Conservation (phyloP, 306 rosid species). For the Luffa acutangula region DNA sequence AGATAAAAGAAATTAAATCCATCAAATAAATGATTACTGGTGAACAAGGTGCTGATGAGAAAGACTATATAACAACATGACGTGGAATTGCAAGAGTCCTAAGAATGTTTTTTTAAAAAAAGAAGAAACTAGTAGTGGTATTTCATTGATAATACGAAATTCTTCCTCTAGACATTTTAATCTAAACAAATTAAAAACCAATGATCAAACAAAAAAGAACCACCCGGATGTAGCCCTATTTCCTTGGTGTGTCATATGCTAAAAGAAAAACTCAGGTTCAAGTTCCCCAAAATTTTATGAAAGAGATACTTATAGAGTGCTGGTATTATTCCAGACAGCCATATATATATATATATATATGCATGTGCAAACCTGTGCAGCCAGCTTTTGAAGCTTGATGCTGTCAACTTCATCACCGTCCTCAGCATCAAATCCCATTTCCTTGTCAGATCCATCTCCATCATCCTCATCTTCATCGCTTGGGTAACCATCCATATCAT, state of each 20-base stretch:
- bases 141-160: background rate
- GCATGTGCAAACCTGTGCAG: constrained; percentile 58
- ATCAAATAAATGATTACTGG: background rate
- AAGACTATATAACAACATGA: background rate
- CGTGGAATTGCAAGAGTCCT: background rate
- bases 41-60: background rate
- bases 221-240: background rate
- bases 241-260: background rate
- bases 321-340: background rate
- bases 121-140: no score
- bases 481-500: constrained; percentile 93
- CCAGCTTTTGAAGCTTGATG: constrained; percentile 62
- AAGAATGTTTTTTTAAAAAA: background rate
- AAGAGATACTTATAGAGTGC: background rate
- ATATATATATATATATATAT: background rate
- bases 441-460: constrained; percentile 78
- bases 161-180: background rate
- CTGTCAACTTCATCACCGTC: constrained; percentile 83
- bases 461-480: constrained; percentile 79
- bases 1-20: background rate
- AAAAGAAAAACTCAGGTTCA: background rate
- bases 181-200: background rate
- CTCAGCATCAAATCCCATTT: constrained; percentile 81
- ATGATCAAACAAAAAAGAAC: background rate
- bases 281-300: background rate